A percentile compares a stretch with the other conserved stretches of the same genome.
These are phyloP conservation scores for Yarrowia porcina DNA, from an alignment of 805 yeast species.

Conservation along the genomic window DNA sequence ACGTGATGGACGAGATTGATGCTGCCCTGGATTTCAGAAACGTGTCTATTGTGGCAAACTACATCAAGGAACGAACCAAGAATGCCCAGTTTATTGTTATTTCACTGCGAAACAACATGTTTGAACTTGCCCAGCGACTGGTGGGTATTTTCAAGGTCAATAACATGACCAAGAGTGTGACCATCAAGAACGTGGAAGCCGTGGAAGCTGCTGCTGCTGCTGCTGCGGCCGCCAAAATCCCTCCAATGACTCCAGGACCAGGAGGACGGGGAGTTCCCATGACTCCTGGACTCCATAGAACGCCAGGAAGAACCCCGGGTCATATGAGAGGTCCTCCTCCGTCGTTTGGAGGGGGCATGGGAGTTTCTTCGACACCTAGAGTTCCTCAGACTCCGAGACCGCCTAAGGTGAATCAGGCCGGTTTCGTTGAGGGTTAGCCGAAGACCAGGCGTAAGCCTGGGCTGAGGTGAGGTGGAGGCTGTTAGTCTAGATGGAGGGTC, in stretches of 20 bases:
- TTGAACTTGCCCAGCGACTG: constrained; percentile 88
- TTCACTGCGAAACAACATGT: constrained; percentile 94
- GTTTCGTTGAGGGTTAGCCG: not conserved
- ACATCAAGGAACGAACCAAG: constrained; percentile 90
- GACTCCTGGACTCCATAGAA: constrained; percentile 3
- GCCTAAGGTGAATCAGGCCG: not conserved
- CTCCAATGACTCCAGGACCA: constrained; percentile 15
- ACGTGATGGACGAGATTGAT: constrained; percentile 99
- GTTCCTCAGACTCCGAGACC: not conserved
- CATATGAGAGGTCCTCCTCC: not conserved
- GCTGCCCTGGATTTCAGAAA: constrained; percentile 97
- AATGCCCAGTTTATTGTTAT: constrained; percentile 96
- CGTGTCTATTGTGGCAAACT: constrained; percentile 95
- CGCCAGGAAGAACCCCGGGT: not conserved
- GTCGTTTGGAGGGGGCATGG: not conserved
- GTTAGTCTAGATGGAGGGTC: no score
- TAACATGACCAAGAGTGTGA: constrained; percentile 84
- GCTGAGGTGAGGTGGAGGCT: no score
- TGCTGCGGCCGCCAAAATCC: constrained; percentile 2
- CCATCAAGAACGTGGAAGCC: constrained; percentile 62
- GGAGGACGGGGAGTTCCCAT: not conserved
- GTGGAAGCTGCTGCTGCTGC: constrained; percentile 16
- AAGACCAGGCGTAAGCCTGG: no score
- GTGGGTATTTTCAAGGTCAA: constrained; percentile 94
- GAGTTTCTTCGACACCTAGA: not conserved